Conservation (phyloP, 495 filamentous ascomycete genomes). For the Pyrenopolyporus hunteri region DNA sequence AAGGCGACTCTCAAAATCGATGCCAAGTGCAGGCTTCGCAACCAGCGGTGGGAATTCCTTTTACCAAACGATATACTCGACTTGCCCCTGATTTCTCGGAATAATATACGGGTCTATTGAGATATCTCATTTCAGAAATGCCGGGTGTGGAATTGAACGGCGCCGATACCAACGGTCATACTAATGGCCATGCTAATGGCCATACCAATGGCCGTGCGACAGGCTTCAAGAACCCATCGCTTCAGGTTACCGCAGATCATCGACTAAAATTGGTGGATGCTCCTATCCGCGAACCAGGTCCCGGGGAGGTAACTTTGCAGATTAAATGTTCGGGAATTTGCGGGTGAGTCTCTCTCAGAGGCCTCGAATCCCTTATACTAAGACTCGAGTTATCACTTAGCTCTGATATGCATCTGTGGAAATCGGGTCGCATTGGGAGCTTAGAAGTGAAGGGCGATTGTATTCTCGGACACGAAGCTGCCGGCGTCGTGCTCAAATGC, state of each 20-base stretch:
- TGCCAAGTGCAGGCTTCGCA: not conserved
- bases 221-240: conserved; percentile 54
- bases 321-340: conserved; percentile 60
- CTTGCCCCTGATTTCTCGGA: conserved; percentile 3
- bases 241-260: conserved; percentile 63
- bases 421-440: conserved; percentile 52
- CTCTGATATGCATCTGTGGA: conserved; percentile 55
- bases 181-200: conserved; percentile 26
- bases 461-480: conserved; percentile 57
- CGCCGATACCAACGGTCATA: conserved; percentile 10
- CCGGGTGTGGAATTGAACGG: conserved; percentile 7
- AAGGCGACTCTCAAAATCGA: conserved; percentile 2
- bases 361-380: not conserved
- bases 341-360: conserved; percentile 38
- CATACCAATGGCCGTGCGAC: conserved; percentile 24
- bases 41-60: no score
- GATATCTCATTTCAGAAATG: conserved; percentile 17
- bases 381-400: conserved; percentile 22
- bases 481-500: conserved; percentile 53
- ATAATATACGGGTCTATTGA: conserved; percentile 5
- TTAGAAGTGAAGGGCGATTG: conserved; percentile 52
- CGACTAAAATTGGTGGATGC: conserved; percentile 57
- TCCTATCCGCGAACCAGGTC: conserved; percentile 54
- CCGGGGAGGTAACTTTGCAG: conserved; percentile 57
- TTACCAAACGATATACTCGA: not conserved